Evolutionary conservation across 2,329 filamentous ascomycete genomes (phyloP).

Genomic region (Paracoccidioides lutzii): DNA sequence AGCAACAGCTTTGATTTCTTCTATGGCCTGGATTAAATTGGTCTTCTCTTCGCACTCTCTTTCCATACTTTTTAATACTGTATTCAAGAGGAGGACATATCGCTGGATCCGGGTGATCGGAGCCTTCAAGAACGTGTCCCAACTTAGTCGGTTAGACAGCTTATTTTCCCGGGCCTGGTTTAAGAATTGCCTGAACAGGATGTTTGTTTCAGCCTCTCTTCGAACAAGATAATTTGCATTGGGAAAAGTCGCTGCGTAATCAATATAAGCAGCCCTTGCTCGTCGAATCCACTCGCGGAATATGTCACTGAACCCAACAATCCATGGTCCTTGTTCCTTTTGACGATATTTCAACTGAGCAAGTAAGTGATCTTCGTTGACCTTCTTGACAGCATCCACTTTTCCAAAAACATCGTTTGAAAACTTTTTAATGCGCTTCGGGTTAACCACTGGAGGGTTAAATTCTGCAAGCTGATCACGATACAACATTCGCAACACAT

Average conservation of each 20-base stretch:
- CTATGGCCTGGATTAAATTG: slow-evolving; percentile 70
- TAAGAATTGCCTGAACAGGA: slow-evolving; percentile 75
- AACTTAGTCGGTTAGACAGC: slow-evolving; percentile 68
- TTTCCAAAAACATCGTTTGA: slow-evolving; percentile 79
- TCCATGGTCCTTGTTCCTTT: slow-evolving; percentile 90
- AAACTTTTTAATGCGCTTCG: slow-evolving; percentile 67
- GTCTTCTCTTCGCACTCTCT: slow-evolving; percentile 80
- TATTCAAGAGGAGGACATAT: slow-evolving; percentile 71
- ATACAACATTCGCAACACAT: slow-evolving; percentile 75
- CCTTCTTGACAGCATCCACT: slow-evolving; percentile 72
- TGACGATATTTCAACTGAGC: slow-evolving; percentile 94
- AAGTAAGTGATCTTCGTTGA: slow-evolving; percentile 84
- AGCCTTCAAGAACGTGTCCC: slow-evolving; percentile 87
- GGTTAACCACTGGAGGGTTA: slow-evolving; percentile 68
- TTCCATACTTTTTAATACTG: slow-evolving; percentile 70
- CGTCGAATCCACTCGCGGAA: slow-evolving; percentile 98
- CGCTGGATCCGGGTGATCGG: slow-evolving; percentile 87
- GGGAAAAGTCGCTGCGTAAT: slow-evolving; percentile 81
- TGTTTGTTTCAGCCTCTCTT: slow-evolving; percentile 70
- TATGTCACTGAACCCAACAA: slow-evolving; percentile 87
- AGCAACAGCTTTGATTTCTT: slow-evolving; percentile 82
- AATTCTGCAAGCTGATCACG: slow-evolving; percentile 61
- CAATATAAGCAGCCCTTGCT: slow-evolving; percentile 74
- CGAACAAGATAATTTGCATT: slow-evolving; percentile 71
- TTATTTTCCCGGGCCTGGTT: slow-evolving; percentile 68